Conservation (phyloP, 495 filamentous ascomycete genomes). For the Neurospora sp. region DNA sequence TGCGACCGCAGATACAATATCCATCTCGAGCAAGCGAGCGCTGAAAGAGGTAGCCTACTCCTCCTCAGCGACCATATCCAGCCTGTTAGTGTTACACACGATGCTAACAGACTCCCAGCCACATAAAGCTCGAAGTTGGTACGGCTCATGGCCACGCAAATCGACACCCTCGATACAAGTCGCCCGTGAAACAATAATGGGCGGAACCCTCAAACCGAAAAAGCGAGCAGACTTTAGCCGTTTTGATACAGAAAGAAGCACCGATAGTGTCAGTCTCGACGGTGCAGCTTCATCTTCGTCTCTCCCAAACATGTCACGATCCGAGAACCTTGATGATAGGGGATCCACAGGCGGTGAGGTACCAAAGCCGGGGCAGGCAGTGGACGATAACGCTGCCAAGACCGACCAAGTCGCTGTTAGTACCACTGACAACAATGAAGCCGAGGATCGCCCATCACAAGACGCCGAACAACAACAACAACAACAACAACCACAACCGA, state of each 20-base stretch:
- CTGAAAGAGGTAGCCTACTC: conserved; percentile 13
- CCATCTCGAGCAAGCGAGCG: not conserved
- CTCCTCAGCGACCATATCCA: not conserved
- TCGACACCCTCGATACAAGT: conserved; percentile 63
- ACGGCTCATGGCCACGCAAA: conserved; percentile 61
- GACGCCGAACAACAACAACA: not conserved
- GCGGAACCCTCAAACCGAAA: conserved; percentile 32
- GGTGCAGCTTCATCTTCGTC: conserved; percentile 16
- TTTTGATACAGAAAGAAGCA: conserved; percentile 32
- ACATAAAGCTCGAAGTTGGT: conserved; percentile 52
- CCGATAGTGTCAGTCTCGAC: conserved; percentile 16
- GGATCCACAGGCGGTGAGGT: not conserved
- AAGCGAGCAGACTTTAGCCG: conserved; percentile 34
- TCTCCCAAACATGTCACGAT: conserved; percentile 12
- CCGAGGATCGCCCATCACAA: not conserved
- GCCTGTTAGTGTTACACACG: not conserved
- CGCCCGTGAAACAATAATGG: conserved; percentile 67
- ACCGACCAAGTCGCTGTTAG: conserved; percentile 1
- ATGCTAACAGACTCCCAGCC: conserved; percentile 23
- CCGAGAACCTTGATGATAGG: conserved; percentile 1
- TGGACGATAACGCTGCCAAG: conserved; percentile 1
- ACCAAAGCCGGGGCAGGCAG: not conserved
- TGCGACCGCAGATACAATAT: not conserved
- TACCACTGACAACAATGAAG: not conserved
- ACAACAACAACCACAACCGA: not conserved